Percentiles rank a stretch among this genome's conserved stretches.
Evolutionary conservation across 306 rosid genomes (phyloP).

Genomic region (Medicago arabica): DNA sequence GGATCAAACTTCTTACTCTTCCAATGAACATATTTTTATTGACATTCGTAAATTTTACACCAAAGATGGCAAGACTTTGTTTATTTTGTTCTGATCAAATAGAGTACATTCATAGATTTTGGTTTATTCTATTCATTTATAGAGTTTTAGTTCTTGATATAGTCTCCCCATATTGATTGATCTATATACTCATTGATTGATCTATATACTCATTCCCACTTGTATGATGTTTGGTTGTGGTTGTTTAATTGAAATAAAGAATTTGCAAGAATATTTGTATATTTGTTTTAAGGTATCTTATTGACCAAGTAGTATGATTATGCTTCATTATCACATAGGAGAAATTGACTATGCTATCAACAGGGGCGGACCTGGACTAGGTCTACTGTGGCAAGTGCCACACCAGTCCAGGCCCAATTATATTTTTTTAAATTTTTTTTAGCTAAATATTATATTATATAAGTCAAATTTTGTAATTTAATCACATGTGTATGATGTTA

Average conservation of each 20-base stretch:
- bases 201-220: background rate
- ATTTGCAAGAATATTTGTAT: conserved; percentile 40
- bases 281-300: conserved; percentile 76
- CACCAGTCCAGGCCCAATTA: no score
- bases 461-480: no score
- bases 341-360: conserved; percentile 83
- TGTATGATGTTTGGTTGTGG: background rate
- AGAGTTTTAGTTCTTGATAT: background rate
- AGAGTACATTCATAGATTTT: background rate
- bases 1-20: no score
- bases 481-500: no score
- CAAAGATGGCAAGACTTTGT: conserved; percentile 66
- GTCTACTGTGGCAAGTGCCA: no score
- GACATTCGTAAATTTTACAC: conserved; percentile 77
- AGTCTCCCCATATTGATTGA: background rate
- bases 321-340: conserved; percentile 68
- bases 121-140: background rate
- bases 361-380: no score
- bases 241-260: conserved; percentile 17
- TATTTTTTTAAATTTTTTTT: no score
- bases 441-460: no score
- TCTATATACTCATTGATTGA: background rate
- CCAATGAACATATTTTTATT: conserved; percentile 57
- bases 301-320: conserved; percentile 87
- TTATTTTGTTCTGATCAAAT: conserved; percentile 11